Conservation (phyloP, 352 stramenopile species). For the Phytophthora hibernalis region DNA sequence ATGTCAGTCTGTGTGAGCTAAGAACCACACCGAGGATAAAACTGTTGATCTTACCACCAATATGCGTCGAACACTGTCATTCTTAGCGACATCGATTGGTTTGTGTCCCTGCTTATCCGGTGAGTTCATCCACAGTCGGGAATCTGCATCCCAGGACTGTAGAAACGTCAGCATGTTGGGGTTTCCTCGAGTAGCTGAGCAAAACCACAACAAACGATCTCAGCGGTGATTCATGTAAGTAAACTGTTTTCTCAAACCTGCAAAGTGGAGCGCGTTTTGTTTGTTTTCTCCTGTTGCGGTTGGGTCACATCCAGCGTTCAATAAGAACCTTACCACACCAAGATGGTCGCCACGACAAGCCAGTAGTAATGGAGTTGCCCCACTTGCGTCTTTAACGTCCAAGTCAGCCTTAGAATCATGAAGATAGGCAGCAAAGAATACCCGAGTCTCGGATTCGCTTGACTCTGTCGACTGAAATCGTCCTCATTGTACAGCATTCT, state of each 20-base stretch:
- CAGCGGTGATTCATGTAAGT: background rate
- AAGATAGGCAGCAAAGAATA: slow-evolving; percentile 40
- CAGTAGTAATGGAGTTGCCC: slow-evolving; percentile 51
- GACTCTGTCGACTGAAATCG: background rate
- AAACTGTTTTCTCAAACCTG: slow-evolving; percentile 19
- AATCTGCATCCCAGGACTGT: slow-evolving; percentile 58
- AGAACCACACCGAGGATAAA: background rate
- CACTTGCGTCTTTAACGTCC: slow-evolving; percentile 45
- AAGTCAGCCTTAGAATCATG: slow-evolving; percentile 39
- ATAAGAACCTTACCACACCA: slow-evolving; percentile 32
- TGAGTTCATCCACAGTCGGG: slow-evolving; percentile 32
- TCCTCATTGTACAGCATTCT: background rate
- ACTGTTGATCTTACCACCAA: slow-evolving; percentile 35
- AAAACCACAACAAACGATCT: slow-evolving; percentile 3
- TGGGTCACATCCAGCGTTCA: slow-evolving; percentile 41
- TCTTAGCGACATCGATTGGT: slow-evolving; percentile 45
- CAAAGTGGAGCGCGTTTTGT: slow-evolving; percentile 54
- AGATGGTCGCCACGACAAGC: slow-evolving; percentile 42
- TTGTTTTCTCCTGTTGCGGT: slow-evolving; percentile 41
- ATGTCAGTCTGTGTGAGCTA: background rate
- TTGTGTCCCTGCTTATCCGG: slow-evolving; percentile 49
- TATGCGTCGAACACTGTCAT: slow-evolving; percentile 27
- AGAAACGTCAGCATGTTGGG: slow-evolving; percentile 45
- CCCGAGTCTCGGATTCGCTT: slow-evolving; percentile 8
- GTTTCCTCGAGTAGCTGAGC: slow-evolving; percentile 37